A percentile compares a stretch with the other conserved stretches of the same genome.
These are phyloP conservation scores for Pseudopithomyces chartarum DNA, from an alignment of 2,329 filamentous ascomycete genomes.

Conservation along the genomic window DNA sequence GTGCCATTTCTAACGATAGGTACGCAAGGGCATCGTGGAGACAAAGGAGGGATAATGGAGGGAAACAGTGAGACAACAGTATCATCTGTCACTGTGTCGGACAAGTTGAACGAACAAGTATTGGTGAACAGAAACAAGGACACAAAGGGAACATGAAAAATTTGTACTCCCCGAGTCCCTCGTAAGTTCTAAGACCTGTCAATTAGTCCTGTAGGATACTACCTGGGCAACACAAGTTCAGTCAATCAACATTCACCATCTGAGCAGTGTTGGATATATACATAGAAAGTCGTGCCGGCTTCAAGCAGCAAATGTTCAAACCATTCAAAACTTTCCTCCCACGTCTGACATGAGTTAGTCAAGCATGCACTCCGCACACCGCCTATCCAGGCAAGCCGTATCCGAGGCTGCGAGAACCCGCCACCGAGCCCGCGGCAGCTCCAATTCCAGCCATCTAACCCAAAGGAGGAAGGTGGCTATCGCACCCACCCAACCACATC, in stretches of 20 bases:
- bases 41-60: slow-evolving; percentile 21
- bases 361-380: not conserved
- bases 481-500: slow-evolving; percentile 15
- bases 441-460: slow-evolving; percentile 1
- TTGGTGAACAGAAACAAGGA: not conserved
- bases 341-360: too few relatives aligned
- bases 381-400: slow-evolving; percentile 1
- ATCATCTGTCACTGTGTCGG: not conserved
- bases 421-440: slow-evolving; percentile 1
- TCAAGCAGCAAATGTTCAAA: too few relatives aligned
- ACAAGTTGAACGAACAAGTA: not conserved
- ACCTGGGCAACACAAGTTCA: too few relatives aligned
- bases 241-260: too few relatives aligned
- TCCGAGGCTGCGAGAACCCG: not conserved
- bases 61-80: not conserved
- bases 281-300: too few relatives aligned
- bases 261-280: too few relatives aligned
- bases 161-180: too few relatives aligned
- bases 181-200: too few relatives aligned
- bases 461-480: slow-evolving; percentile 18
- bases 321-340: too few relatives aligned
- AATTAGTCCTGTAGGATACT: too few relatives aligned
- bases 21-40: slow-evolving; percentile 56
- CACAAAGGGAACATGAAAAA: not conserved
- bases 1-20: slow-evolving; percentile 59